Conservation (phyloP, 2,329 filamentous ascomycete genomes). For the Sporothrix protearum region DNA sequence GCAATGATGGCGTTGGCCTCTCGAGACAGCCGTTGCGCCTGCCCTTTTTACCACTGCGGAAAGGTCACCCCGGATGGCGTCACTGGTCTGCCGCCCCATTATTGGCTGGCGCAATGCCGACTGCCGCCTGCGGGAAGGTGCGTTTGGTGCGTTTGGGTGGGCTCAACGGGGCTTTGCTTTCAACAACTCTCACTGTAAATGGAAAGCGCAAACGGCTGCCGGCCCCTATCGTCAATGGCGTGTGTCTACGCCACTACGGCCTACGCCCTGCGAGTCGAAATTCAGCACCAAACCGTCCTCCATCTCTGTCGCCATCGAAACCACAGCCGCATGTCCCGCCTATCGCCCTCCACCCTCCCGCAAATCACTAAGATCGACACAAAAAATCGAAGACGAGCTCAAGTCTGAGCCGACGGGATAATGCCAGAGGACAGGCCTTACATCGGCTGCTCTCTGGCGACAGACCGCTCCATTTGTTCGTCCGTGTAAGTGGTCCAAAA, state of each 20-base stretch:
- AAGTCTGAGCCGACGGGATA: not conserved
- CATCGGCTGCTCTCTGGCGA: not conserved
- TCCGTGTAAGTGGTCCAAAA: not conserved
- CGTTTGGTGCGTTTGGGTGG: not conserved
- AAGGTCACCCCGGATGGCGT: slow-evolving; percentile 1
- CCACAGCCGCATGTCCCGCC: not conserved
- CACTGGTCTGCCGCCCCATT: slow-evolving; percentile 15
- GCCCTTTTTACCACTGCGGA: too few species aligned
- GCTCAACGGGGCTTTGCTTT: not conserved
- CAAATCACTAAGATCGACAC: not conserved
- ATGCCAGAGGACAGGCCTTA: not conserved
- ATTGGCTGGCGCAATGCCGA: slow-evolving; percentile 16
- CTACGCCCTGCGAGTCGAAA: too few species aligned
- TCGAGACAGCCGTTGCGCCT: not conserved
- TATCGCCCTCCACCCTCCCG: not conserved
- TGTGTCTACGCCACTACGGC: too few species aligned
- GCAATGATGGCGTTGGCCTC: not conserved
- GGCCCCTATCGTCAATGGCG: not conserved
- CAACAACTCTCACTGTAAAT: not conserved
- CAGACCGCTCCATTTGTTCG: not conserved
- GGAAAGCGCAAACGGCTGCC: not conserved
- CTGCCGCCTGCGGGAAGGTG: not conserved
- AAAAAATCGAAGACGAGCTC: not conserved
- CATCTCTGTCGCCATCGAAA: not conserved
- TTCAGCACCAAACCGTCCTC: not conserved